Base-by-base conservation (phyloP, 148 eudicot species). In the Chenopodium formosanum region DNA sequence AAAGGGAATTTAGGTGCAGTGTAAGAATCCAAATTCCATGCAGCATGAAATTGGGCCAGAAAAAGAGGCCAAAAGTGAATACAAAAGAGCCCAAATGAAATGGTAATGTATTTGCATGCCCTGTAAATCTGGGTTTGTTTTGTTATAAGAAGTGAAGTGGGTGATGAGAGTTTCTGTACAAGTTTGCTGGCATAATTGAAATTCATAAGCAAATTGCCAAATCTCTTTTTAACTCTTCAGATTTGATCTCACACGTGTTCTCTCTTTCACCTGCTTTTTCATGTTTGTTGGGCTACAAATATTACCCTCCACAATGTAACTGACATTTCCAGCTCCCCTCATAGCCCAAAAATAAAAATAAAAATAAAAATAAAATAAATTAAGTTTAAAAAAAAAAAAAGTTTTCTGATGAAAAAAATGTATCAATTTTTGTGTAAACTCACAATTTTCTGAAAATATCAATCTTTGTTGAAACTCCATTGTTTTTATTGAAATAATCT, bases 161-260 rank as follows among this genome's bases (percentile, higher is more conserved):
- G 46, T 82, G 70, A 69, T 53, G 40, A 53, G 52, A 56, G 62
- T 56, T 56, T 56, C 62, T 14, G 62, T n/a, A 62, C 25, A 62
- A 17, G 47, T 11, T 47, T 50, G 79, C 44, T 82, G 79, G 53
- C 79, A 60, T 6, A 20, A 66, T 73, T 77, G 63, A 77, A 80
- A 62, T 46, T 77, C 27, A 69, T 56, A 12, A 76, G 74, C 73
- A 76, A 80, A 71, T 84, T 80, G 83, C 76, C 78, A 84, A 84
- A 84, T 56, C 77, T 71, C 56, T 23, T 70, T 84, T 14, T 4
- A 73, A 75, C 53, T 23, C 86, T 25, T 62, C 83, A 71, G 81
- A 84, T 80, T 84, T 80, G 64, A 37, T 70, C 73, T 53, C 74
- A 84, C 86, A 80, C 83, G 83, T 80, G 83, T 84, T 69, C 74